Conservation (phyloP, 495 filamentous ascomycete species). For the Amphirosellinia nigrospora region DNA sequence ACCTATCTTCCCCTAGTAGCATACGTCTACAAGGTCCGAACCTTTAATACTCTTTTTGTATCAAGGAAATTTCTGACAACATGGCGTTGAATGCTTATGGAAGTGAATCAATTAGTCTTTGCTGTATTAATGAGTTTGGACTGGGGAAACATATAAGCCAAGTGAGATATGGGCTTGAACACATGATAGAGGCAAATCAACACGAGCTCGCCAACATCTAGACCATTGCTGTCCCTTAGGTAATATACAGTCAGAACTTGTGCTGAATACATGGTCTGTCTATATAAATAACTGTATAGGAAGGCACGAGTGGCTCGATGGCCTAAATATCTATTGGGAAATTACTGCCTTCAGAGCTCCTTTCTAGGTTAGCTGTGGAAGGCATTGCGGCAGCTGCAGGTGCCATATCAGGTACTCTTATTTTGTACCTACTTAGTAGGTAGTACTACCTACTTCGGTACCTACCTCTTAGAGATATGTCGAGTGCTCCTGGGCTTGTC, state of each 20-base stretch:
- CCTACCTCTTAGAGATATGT: neutral
- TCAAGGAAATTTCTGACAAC: neutral
- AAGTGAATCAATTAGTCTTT: neutral
- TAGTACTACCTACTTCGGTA: too few relatives aligned
- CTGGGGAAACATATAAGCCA: neutral
- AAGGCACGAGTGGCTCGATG: too few relatives aligned
- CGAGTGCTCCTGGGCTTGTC: neutral
- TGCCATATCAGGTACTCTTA: too few relatives aligned
- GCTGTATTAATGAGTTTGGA: neutral
- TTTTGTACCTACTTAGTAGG: too few relatives aligned
- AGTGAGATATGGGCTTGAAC: neutral
- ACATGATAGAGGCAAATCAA: neutral
- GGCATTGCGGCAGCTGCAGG: neutral
- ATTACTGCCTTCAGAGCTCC: too few relatives aligned
- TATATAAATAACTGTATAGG: neutral
- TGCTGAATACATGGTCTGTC: neutral
- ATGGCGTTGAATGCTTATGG: neutral
- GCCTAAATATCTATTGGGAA: too few relatives aligned
- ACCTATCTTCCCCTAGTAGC: neutral
- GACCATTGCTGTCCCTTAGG: neutral
- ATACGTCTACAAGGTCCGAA: neutral
- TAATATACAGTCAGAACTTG: neutral
- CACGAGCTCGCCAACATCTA: neutral
- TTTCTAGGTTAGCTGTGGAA: too few relatives aligned
- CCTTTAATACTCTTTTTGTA: neutral